Evolutionary conservation across 192 early-diverging fungal species (phyloP).

Genomic region (Allomyces macrogynus): DNA sequence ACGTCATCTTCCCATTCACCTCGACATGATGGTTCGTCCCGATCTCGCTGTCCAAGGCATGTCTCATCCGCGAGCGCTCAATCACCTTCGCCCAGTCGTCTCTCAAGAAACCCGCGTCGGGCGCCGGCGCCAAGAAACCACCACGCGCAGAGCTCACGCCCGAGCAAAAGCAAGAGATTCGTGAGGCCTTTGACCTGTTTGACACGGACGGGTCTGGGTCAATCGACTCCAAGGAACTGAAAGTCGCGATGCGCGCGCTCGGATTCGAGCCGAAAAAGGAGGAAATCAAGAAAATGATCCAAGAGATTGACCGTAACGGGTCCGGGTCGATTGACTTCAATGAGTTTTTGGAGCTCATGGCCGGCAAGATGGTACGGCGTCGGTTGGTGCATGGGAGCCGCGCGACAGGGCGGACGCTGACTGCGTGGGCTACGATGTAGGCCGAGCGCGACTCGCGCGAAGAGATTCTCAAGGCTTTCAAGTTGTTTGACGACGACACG

Average conservation of each 20-base stretch:
- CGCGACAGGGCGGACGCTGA: too few species aligned
- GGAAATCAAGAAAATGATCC: constrained; percentile 19
- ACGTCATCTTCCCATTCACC: too few species aligned
- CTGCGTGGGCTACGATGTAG: constrained; percentile 6
- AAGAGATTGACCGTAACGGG: constrained; percentile 15
- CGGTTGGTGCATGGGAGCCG: not conserved
- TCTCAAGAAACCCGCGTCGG: too few species aligned
- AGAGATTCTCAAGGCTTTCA: constrained; percentile 56
- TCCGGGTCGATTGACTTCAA: constrained; percentile 21
- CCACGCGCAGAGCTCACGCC: constrained; percentile 15
- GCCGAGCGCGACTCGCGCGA: constrained; percentile 41
- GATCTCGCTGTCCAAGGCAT: too few species aligned
- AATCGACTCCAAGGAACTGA: constrained; percentile 46
- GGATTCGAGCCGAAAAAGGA: constrained; percentile 29
- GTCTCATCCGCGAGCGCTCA: too few species aligned
- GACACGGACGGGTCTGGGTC: constrained; percentile 37
- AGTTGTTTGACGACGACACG: constrained; percentile 53
- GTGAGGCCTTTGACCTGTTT: constrained; percentile 51
- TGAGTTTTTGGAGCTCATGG: constrained; percentile 26
- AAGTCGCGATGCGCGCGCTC: constrained; percentile 42
- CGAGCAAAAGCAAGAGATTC: constrained; percentile 47
- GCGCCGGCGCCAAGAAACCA: constrained; percentile 2
- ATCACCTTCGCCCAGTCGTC: too few species aligned
- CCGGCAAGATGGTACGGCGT: constrained; percentile 33
- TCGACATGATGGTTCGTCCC: too few species aligned